These are phyloP conservation scores for Pterocarpus santalinus DNA, from an alignment of 306 rosid genomes.

Conservation along the genomic window DNA sequence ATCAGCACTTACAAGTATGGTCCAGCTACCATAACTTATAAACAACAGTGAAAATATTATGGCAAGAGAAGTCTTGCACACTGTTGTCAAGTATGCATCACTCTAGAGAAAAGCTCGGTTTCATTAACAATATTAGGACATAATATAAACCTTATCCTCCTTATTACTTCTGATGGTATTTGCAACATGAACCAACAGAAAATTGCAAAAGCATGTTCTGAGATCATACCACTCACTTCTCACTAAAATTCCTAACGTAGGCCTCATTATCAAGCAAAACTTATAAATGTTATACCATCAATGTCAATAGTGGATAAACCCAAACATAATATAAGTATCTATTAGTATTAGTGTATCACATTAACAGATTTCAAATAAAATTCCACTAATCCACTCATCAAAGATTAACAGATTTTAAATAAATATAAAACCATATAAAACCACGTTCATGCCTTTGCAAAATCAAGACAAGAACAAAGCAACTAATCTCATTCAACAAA, in stretches of 20 bases:
- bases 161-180: constrained; percentile 1
- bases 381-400: too few species aligned
- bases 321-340: too few species aligned
- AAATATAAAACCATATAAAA: too few species aligned
- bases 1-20: constrained; percentile 22
- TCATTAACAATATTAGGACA: background rate
- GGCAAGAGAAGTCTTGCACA: background rate
- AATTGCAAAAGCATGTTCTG: constrained; percentile 26
- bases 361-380: too few species aligned
- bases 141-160: background rate
- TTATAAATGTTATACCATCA: constrained; percentile 17
- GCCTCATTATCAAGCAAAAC: background rate
- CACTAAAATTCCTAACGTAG: background rate
- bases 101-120: background rate
- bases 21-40: constrained; percentile 24
- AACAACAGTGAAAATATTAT: background rate
- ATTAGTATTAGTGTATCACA: too few species aligned
- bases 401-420: too few species aligned
- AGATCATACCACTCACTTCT: background rate
- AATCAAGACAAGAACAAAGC: too few species aligned
- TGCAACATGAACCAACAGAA: constrained; percentile 3
- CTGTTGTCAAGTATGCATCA: constrained; percentile 24
- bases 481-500: too few species aligned
- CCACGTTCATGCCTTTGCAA: too few species aligned
- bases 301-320: constrained; percentile 2